These are phyloP conservation scores for Rubus parviflorus DNA, from an alignment of 306 rosid genomes.

Conservation along the genomic window DNA sequence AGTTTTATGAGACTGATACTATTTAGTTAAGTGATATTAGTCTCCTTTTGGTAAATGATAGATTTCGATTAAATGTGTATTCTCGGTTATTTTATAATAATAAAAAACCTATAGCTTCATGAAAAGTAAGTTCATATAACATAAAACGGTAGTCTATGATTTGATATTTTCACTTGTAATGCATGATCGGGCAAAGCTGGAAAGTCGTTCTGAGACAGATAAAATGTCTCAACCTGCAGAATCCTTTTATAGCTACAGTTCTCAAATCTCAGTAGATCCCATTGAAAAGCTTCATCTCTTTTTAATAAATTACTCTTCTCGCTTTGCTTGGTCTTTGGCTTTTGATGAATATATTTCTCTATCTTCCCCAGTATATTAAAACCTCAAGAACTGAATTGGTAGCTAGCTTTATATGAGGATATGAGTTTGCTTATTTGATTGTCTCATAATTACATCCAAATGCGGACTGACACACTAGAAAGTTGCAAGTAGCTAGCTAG, in stretches of 20 bases:
- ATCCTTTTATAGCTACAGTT: neutral
- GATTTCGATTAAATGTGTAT: too few relatives aligned
- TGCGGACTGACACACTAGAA: neutral
- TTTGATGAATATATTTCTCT: neutral
- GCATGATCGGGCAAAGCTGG: slow-evolving; percentile 15
- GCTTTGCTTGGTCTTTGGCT: neutral
- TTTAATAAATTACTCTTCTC: neutral
- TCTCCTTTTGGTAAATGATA: too few relatives aligned
- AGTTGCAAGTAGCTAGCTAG: neutral
- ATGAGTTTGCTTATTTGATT: neutral
- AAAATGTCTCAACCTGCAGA: neutral
- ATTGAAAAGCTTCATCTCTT: slow-evolving; percentile 3
- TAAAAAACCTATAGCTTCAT: neutral
- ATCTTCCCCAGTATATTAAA: neutral
- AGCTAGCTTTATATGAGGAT: neutral
- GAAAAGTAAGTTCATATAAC: neutral
- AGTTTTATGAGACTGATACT: too few relatives aligned
- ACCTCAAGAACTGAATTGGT: neutral
- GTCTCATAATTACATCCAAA: slow-evolving; percentile 8
- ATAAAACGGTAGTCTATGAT: neutral
- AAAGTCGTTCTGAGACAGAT: neutral
- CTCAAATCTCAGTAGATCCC: neutral
- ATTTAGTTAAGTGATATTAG: too few relatives aligned
- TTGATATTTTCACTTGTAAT: neutral
- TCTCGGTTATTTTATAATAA: too few relatives aligned